Conservation (phyloP, 495 filamentous ascomycete genomes). For the Penicillium crystallinum region DNA sequence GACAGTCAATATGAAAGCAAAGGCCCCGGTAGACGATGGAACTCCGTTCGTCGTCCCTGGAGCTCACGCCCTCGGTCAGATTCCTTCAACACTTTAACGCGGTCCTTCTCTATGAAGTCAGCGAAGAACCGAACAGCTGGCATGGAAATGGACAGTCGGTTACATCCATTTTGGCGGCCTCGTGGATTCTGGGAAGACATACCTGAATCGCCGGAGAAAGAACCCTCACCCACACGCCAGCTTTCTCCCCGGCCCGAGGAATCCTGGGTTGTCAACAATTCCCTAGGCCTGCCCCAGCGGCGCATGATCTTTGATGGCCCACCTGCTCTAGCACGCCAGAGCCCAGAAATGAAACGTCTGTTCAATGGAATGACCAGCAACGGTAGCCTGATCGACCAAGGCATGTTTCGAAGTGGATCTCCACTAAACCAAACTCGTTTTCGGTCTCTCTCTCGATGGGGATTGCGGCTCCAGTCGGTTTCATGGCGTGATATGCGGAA, state of each 20-base stretch:
- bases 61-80: conserved; percentile 55
- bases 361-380: conserved; percentile 28
- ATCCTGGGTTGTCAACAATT: conserved; percentile 42
- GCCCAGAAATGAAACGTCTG: conserved; percentile 31
- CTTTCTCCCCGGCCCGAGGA: conserved; percentile 20
- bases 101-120: conserved; percentile 42
- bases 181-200: conserved; percentile 64
- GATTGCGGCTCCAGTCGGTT: conserved; percentile 50
- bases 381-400: conserved; percentile 27
- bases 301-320: conserved; percentile 43
- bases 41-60: conserved; percentile 54
- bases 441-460: conserved; percentile 42
- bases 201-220: conserved; percentile 32
- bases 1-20: conserved; percentile 43
- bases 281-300: conserved; percentile 49
- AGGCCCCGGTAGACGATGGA: conserved; percentile 43
- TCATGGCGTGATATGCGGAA: conserved; percentile 48
- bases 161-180: conserved; percentile 81
- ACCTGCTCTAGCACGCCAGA: conserved; percentile 34
- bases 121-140: conserved; percentile 42
- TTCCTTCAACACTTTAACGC: conserved; percentile 34
- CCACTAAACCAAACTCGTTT: conserved; percentile 33
- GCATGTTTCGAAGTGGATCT: conserved; percentile 28
- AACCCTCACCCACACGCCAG: conserved; percentile 1
- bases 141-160: conserved; percentile 46